Base-by-base conservation (phyloP, 176 grass and related monocot genomes). In the Musa schizocarpa region DNA sequence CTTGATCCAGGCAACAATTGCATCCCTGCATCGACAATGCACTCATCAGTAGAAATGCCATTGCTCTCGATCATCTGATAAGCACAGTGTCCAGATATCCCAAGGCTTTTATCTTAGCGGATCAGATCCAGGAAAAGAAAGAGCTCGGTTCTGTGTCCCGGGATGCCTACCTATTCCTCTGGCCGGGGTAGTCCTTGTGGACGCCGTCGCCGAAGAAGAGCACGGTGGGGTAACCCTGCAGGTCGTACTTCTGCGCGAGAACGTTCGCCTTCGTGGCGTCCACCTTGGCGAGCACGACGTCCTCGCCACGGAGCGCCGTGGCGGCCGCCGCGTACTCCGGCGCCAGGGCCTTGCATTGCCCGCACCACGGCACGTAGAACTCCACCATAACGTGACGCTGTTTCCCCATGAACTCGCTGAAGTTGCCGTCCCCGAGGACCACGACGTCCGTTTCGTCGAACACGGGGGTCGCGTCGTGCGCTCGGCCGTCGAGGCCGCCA, bases 321-420 rank as follows among this genome's bases (percentile, higher is more conserved):
- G 93, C 90, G 22, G 93, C 90, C 6, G 87, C 83, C 20, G 93
- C 93, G 24, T 89, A 97, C 68, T 89, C 86, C 49, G 93, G 90
- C 19, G 90, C 87, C 22, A 97, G 90, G 71, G 81, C 81, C 75
- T 83, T 82, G 82, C 93, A 97, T 64, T 97, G 93, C 3, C 76
- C 87, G 65, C 93, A 97, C 93, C 93, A 97, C 70, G 93, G 93
- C 25, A 90, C 93, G 81, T 93, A 97, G 83, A 98, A 98, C 77
- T 98, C 86, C 23, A 98, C 86, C 90, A 98, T 91, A 63, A 85
- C 94, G 61, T 93, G 86, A 23, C 81, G 82, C 49, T 22, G 85
- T 1, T 81, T 29, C 1, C 80, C 69, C 20, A 98, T 68, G 72
- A 98, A 89, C 59, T 83, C 69, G 82, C 87, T 88, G 82, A 98